Evolutionary conservation across 164 flowering plant genomes (phyloP), one percentile per base, ranked within the genome.

Genomic region (Protea cynaroides): DNA sequence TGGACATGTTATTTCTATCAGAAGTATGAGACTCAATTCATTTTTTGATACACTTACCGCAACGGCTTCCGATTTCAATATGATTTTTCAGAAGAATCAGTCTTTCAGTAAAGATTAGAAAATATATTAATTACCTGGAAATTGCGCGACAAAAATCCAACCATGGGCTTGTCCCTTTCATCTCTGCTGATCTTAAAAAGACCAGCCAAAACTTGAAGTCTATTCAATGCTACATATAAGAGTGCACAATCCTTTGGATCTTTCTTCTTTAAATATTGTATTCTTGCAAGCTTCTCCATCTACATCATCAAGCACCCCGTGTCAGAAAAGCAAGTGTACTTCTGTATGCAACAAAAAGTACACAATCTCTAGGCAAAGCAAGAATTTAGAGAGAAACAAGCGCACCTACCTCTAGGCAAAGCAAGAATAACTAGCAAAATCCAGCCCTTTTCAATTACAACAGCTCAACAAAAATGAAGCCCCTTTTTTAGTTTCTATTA

Each of bases 221-320:
- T 88, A 71, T 88, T 92, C 38, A 95, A 71, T 61, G 91, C 96
- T 56, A 95, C 76, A 67, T 95, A 92, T 29, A 95, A 80, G 64
- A 95, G 88, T 24, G 94, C 83, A 80, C 97, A 95, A 60, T 83
- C 96, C 78, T 88, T 95, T 15, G 99, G 97, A 77, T 95, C 90
- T 75, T 78, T 95, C 29, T 74, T 88, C 83, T 84, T 90, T 66
- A 95, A 74, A 74, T 85, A 95, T 56, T 86, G 96, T 46, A 56
- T 70, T 74, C 97, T 90, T 43, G 99, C 99, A 75, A 95, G 74
- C 76, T 84, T 88, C 86, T 95, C 99, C 94, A 95, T 86, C 99
- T 95, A 76, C 72, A 79, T 17, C 13, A 36, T 67, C 58, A 65
- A 67, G 40, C 54, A 56, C 51, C 56, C 40, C n/a, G 62, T 67